Conservation (phyloP, 179 eudicot species). For the Drosera spatulata region DNA sequence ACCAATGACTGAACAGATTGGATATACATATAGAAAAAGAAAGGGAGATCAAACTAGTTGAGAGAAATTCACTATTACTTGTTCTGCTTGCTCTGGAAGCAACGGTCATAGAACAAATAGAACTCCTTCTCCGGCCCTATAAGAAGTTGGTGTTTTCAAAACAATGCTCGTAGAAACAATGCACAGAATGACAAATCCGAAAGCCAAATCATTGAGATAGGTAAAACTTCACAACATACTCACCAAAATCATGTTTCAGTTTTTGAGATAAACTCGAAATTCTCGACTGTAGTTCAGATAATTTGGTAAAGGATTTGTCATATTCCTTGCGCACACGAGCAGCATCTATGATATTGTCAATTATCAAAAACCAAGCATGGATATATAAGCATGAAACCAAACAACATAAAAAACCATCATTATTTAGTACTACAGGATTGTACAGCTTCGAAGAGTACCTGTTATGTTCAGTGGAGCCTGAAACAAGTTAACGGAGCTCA, state of each 20-base stretch:
- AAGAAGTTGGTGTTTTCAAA: constrained; percentile 8
- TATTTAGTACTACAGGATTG: too few relatives aligned
- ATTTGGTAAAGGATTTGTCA: constrained; percentile 69
- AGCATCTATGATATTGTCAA: constrained; percentile 41
- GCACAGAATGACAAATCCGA: constrained; percentile 1
- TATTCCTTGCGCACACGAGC: constrained; percentile 86
- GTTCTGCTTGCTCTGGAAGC: constrained; percentile 86
- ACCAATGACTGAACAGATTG: neutral
- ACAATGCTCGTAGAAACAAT: too few relatives aligned
- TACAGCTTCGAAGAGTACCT: constrained; percentile 25
- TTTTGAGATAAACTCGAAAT: constrained; percentile 80
- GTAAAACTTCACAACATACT: constrained; percentile 11
- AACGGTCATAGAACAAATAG: constrained; percentile 76
- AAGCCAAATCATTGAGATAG: neutral
- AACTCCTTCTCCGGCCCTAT: constrained; percentile 92
- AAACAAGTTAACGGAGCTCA: constrained; percentile 72
- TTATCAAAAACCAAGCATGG: too few relatives aligned
- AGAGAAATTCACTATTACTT: constrained; percentile 28
- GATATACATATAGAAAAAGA: neutral
- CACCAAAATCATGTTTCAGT: constrained; percentile 83
- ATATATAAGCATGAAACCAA: too few relatives aligned
- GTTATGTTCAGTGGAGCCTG: constrained; percentile 74
- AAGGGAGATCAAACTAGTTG: too few relatives aligned
- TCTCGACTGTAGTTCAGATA: constrained; percentile 88
- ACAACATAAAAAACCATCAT: too few relatives aligned